These are phyloP conservation scores for Aspergillus costaricaensis DNA, from an alignment of 2,329 filamentous ascomycete genomes.

Conservation along the genomic window DNA sequence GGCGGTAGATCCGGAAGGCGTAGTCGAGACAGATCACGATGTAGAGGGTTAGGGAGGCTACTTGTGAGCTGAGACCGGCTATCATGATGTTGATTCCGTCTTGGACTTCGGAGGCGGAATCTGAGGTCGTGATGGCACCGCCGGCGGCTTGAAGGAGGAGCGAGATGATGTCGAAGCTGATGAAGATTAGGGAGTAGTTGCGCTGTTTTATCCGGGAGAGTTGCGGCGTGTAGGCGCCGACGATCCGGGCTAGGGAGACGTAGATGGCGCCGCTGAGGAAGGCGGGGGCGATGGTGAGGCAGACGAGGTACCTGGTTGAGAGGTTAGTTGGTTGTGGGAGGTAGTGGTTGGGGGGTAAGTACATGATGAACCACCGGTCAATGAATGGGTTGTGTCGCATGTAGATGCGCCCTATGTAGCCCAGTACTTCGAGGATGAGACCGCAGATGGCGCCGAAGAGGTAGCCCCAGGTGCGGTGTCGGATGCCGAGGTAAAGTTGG, in stretches of 20 bases:
- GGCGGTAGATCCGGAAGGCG: constrained; percentile 9
- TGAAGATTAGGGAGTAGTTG: constrained; percentile 44
- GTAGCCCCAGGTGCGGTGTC: background rate
- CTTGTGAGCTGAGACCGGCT: constrained; percentile 12
- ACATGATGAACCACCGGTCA: constrained; percentile 5
- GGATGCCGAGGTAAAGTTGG: background rate
- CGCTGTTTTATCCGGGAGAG: constrained; percentile 10
- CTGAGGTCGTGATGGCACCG: constrained; percentile 50
- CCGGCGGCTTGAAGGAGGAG: constrained; percentile 59
- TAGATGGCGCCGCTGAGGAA: constrained; percentile 10
- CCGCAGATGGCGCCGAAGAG: background rate
- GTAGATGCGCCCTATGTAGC: background rate
- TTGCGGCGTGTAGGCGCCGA: constrained; percentile 16
- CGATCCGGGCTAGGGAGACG: constrained; percentile 14
- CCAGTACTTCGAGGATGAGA: background rate
- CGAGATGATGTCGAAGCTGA: constrained; percentile 59
- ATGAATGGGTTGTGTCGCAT: constrained; percentile 6
- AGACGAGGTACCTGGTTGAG: constrained; percentile 8
- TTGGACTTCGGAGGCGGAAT: background rate
- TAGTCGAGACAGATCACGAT: constrained; percentile 17
- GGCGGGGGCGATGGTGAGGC: constrained; percentile 10
- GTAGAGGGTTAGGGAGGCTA: constrained; percentile 19
- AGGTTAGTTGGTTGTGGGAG: too few species aligned
- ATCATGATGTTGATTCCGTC: constrained; percentile 24
- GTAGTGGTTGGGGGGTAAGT: too few species aligned